Conservation (phyloP, 2,329 filamentous ascomycete species). For the Niveomyces coronatus region DNA sequence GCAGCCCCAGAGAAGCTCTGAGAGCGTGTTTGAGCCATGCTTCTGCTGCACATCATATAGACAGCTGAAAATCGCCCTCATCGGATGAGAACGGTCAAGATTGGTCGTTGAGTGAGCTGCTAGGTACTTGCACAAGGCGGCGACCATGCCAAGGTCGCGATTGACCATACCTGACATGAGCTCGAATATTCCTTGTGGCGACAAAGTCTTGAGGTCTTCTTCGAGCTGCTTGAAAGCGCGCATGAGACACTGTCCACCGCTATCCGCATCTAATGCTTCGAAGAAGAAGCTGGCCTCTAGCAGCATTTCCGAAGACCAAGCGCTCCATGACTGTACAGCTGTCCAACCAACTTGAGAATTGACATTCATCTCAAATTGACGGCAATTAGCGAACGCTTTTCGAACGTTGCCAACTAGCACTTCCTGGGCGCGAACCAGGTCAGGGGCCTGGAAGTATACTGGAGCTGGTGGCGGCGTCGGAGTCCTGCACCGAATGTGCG, state of each 20-base stretch:
- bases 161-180: constrained; percentile 33
- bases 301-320: constrained; percentile 32
- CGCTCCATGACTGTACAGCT: constrained; percentile 33
- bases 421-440: constrained; percentile 33
- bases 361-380: constrained; percentile 31
- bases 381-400: constrained; percentile 34
- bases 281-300: constrained; percentile 34
- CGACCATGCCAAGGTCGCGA: constrained; percentile 33
- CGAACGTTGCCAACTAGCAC: constrained; percentile 32
- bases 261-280: constrained; percentile 28
- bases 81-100: constrained; percentile 31
- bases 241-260: constrained; percentile 30
- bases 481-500: constrained; percentile 34
- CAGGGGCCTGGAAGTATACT: constrained; percentile 31
- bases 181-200: constrained; percentile 33
- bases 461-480: constrained; percentile 33
- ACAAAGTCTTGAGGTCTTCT: constrained; percentile 31
- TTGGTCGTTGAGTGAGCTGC: constrained; percentile 34
- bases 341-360: constrained; percentile 30
- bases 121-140: constrained; percentile 35
- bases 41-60: constrained; percentile 36
- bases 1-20: constrained; percentile 32
- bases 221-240: constrained; percentile 33
- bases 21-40: constrained; percentile 31
- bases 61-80: constrained; percentile 32